Conservation (phyloP, 2,329 filamentous ascomycete genomes). For the Leptoxyphium fumago region DNA sequence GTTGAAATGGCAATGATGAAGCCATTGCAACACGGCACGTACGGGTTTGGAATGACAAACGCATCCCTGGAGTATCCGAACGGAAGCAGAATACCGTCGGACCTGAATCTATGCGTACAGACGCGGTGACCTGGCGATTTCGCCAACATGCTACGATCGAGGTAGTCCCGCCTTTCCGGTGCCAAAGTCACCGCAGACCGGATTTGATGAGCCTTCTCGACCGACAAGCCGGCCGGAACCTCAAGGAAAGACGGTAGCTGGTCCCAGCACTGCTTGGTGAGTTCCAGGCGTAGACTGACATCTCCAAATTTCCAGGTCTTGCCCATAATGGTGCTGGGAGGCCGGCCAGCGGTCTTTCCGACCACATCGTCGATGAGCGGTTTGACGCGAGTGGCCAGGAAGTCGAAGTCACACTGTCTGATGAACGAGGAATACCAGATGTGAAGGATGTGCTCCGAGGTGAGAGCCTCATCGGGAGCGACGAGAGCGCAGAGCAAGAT, state of each 20-base stretch:
- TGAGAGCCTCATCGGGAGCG: constrained; percentile 7
- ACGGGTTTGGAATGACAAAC: constrained; percentile 27
- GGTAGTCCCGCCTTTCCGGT: constrained; percentile 18
- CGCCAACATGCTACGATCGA: constrained; percentile 17
- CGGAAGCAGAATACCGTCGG: constrained; percentile 27
- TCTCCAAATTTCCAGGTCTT: constrained; percentile 20
- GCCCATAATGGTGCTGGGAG: constrained; percentile 10
- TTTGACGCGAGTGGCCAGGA: constrained; percentile 13
- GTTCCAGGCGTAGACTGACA: constrained; percentile 14
- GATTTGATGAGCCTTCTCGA: constrained; percentile 10
- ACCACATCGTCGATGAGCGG: constrained; percentile 22
- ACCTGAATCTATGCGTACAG: constrained; percentile 18
- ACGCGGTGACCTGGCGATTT: constrained; percentile 16
- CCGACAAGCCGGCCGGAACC: constrained; percentile 13
- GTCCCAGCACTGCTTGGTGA: constrained; percentile 21
- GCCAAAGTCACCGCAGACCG: constrained; percentile 18
- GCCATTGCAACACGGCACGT: constrained; percentile 12
- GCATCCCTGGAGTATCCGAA: constrained; percentile 20
- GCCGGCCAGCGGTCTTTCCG: constrained; percentile 18
- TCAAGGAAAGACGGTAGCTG: constrained; percentile 14
- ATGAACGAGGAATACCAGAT: constrained; percentile 33
- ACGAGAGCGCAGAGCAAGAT: constrained; percentile 23
- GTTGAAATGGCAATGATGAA: constrained; percentile 1
- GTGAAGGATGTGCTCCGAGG: constrained; percentile 25
- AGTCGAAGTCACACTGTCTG: constrained; percentile 8